Conservation (phyloP, 169 alveolate genomes). For the Perkinsus olseni region DNA sequence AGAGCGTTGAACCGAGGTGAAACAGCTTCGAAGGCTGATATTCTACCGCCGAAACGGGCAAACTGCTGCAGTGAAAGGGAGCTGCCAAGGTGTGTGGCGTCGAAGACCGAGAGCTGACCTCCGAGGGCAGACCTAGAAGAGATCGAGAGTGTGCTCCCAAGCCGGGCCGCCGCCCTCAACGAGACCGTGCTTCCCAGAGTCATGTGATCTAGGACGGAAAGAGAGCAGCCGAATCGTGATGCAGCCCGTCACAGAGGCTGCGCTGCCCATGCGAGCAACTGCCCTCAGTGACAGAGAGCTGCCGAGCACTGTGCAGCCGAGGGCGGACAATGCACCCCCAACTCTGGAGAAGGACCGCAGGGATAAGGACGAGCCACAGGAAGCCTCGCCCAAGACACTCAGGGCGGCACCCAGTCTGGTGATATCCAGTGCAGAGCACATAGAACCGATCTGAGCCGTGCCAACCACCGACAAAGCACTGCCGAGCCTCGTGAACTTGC, state of each 20-base stretch:
- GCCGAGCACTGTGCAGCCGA: background rate
- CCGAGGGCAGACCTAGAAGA: background rate
- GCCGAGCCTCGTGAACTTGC: background rate
- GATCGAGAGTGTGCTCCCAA: background rate
- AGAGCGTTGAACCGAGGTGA: background rate
- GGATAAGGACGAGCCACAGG: background rate
- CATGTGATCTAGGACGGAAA: background rate
- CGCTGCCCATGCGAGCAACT: background rate
- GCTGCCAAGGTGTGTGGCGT: background rate
- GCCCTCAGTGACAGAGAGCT: background rate
- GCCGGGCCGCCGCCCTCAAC: background rate
- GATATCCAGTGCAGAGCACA: background rate
- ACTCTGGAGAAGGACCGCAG: background rate
- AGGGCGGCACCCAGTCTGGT: background rate
- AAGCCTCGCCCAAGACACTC: background rate
- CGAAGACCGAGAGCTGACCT: background rate
- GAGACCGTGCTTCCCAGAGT: background rate
- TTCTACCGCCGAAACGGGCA: background rate
- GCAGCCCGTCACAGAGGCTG: background rate
- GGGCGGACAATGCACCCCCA: background rate
- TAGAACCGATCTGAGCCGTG: background rate
- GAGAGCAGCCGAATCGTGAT: background rate
- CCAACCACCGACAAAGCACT: background rate
- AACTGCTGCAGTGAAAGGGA: background rate
- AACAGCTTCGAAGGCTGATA: background rate